Conservation (phyloP, 352 stramenopile species). For the Phytophthora pistaciae region DNA sequence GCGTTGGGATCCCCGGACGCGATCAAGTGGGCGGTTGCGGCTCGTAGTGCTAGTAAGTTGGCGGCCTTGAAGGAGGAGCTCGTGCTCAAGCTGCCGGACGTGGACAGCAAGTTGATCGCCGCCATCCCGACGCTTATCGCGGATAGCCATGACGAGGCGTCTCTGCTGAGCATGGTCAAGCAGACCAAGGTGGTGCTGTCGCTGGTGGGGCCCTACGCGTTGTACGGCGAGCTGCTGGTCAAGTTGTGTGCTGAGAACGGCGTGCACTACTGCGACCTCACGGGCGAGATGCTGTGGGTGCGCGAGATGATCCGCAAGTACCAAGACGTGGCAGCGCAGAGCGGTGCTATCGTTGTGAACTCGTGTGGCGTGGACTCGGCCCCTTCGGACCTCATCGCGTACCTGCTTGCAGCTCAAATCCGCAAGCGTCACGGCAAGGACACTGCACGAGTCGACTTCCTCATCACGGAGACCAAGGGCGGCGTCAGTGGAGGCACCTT, state of each 20-base stretch:
- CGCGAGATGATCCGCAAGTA: conserved; percentile 73
- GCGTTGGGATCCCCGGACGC: conserved; percentile 16
- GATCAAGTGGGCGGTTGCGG: conserved; percentile 88
- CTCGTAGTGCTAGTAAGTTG: conserved; percentile 72
- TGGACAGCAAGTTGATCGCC: conserved; percentile 19
- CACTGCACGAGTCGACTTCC: conserved; percentile 36
- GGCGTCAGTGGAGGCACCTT: conserved; percentile 59
- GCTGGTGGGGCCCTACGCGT: conserved; percentile 80
- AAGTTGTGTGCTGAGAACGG: conserved; percentile 82
- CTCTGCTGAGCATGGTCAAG: conserved; percentile 62
- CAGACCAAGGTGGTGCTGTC: conserved; percentile 80
- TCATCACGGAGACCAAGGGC: conserved; percentile 41
- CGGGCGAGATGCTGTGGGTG: conserved; percentile 88
- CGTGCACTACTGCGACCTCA: conserved; percentile 92
- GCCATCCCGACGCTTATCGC: conserved; percentile 39
- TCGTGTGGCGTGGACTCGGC: conserved; percentile 89
- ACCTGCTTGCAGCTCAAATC: conserved; percentile 48
- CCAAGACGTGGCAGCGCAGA: conserved; percentile 54
- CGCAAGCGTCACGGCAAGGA: conserved; percentile 30
- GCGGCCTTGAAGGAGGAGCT: conserved; percentile 48
- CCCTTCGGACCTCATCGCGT: conserved; percentile 76
- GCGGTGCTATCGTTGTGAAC: conserved; percentile 79
- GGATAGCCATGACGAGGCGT: conserved; percentile 53
- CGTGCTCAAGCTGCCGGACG: conserved; percentile 38
- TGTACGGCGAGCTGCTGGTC: conserved; percentile 82